phyloP scores from a whole-genome alignment of 768 basidiomycete species.

The Lactarius psammicola region DNA sequence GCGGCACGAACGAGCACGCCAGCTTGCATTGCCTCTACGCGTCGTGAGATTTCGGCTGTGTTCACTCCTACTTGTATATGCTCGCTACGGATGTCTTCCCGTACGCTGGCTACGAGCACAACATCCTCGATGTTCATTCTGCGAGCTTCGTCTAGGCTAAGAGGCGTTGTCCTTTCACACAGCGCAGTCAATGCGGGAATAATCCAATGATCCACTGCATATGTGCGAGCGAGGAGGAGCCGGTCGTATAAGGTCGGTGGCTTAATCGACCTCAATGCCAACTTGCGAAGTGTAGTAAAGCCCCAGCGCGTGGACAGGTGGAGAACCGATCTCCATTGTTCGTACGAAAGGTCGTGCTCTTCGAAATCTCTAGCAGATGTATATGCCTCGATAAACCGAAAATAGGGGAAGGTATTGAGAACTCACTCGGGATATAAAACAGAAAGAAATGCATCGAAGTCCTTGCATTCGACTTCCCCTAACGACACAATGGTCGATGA shows the following conservation, averaged over 20 bases:
- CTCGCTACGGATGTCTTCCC: slow-evolving; percentile 16
- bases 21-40: too few relatives aligned
- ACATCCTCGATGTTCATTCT: slow-evolving; percentile 18
- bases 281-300: slow-evolving; percentile 32
- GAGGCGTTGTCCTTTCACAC: slow-evolving; percentile 4
- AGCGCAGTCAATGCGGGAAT: slow-evolving; percentile 15
- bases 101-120: slow-evolving; percentile 15
- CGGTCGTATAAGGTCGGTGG: slow-evolving; percentile 19
- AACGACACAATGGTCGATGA: too few relatives aligned
- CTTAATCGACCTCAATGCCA: not conserved
- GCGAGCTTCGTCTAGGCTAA: slow-evolving; percentile 13
- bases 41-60: not conserved
- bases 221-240: too few relatives aligned
- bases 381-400: too few relatives aligned
- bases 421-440: too few relatives aligned
- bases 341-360: slow-evolving; percentile 13
- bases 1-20: not conserved
- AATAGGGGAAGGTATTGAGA: too few relatives aligned
- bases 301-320: too few relatives aligned
- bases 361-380: too few relatives aligned
- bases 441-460: too few relatives aligned
- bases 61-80: not conserved
- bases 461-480: too few relatives aligned
- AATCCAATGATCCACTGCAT: slow-evolving; percentile 16
- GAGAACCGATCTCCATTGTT: too few relatives aligned